phyloP scores from a whole-genome alignment of 129 eudicot species.

The Flaveria ramosissima region DNA sequence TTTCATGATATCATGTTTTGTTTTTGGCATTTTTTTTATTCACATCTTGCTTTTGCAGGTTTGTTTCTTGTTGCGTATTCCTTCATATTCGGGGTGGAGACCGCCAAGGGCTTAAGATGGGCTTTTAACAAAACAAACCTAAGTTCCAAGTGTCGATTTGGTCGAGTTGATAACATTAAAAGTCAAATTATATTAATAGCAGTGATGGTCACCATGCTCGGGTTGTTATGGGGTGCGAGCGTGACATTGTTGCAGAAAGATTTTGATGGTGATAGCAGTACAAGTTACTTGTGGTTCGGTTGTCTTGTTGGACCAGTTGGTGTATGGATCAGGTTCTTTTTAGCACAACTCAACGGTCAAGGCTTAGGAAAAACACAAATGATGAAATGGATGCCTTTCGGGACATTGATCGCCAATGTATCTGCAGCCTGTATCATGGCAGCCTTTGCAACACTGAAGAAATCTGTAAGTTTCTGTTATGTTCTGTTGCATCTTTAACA shows the following conservation, averaged over 20 bases:
- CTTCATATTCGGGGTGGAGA: conserved; percentile 64
- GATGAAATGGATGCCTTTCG: conserved; percentile 86
- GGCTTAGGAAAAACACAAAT: conserved; percentile 60
- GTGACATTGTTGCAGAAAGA: conserved; percentile 45
- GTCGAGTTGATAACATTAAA: conserved; percentile 24
- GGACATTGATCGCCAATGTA: conserved; percentile 83
- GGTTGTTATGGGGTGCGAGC: conserved; percentile 58
- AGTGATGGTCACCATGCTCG: conserved; percentile 47
- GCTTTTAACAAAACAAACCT: conserved; percentile 26
- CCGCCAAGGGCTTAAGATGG: conserved; percentile 69
- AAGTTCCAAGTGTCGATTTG: conserved; percentile 23
- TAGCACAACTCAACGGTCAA: conserved; percentile 75
- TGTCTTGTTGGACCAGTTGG: conserved; percentile 88
- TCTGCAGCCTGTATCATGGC: conserved; percentile 88
- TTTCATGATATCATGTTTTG: not conserved
- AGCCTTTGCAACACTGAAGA: conserved; percentile 71
- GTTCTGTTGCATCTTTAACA: not conserved
- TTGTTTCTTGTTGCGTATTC: conserved; percentile 67
- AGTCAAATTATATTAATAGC: conserved; percentile 36
- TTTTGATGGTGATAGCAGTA: conserved; percentile 49
- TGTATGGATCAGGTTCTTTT: conserved; percentile 88
- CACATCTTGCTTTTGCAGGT: conserved; percentile 46
- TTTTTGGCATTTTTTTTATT: conserved; percentile 9
- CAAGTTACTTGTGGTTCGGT: conserved; percentile 73
- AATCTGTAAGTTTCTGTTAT: conserved; percentile 46